Conservation (phyloP, 805 yeast genomes). For the Yarrowia osloensis region DNA sequence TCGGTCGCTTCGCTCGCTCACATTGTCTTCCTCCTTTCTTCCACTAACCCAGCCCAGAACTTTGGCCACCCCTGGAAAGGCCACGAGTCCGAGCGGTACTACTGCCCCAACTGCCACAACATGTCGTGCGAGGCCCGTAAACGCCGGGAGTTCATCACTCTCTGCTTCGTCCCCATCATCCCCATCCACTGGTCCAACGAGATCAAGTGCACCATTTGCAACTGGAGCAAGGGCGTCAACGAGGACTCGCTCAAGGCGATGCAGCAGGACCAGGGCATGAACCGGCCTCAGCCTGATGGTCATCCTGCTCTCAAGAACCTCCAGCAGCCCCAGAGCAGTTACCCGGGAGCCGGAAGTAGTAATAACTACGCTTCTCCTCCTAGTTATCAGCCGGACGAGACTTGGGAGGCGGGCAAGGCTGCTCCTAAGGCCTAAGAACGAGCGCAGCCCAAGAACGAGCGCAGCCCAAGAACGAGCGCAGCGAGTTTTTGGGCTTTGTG, state of each 20-base stretch:
- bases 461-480: no score
- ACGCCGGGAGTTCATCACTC: slow-evolving; percentile 41
- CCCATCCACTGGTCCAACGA: slow-evolving; percentile 39
- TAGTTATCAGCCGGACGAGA: not conserved
- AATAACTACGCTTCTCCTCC: slow-evolving; percentile 3
- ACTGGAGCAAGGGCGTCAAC: slow-evolving; percentile 36
- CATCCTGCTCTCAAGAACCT: not conserved
- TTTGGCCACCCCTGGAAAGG: slow-evolving; percentile 32
- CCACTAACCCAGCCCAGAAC: slow-evolving; percentile 21
- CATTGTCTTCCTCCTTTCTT: not conserved
- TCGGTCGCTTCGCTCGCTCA: no score
- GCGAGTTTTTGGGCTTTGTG: no score
- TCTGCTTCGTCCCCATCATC: slow-evolving; percentile 41
- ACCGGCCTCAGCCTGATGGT: slow-evolving; percentile 2
- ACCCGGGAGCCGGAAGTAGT: not conserved
- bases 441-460: no score
- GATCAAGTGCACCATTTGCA: slow-evolving; percentile 37
- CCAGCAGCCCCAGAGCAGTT: slow-evolving; percentile 1
- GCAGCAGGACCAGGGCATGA: slow-evolving; percentile 15
- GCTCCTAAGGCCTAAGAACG: not conserved
- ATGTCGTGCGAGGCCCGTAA: slow-evolving; percentile 35
- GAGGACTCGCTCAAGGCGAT: slow-evolving; percentile 36
- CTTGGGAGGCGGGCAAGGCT: not conserved
- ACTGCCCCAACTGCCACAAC: slow-evolving; percentile 41
- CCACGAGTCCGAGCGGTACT: slow-evolving; percentile 36